phyloP scores from a whole-genome alignment of 2,329 filamentous ascomycete genomes.

The Curvularia hawaiiensis region DNA sequence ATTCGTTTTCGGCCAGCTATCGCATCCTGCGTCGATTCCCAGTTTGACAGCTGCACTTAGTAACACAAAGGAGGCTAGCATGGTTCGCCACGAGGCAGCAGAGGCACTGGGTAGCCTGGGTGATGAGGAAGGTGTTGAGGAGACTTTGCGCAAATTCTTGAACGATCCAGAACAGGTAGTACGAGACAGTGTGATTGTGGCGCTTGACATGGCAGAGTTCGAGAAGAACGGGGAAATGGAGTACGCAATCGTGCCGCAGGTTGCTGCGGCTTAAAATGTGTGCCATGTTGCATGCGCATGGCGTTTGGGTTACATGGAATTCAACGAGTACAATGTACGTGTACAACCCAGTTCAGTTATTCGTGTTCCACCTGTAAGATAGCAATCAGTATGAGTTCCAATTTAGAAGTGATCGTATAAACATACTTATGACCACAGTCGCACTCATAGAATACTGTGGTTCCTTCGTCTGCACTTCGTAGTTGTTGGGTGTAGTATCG shows the following conservation, averaged over 20 bases:
- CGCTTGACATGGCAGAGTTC: slow-evolving; percentile 96
- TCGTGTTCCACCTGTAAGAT: slow-evolving; percentile 58
- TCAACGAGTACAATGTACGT: slow-evolving; percentile 16
- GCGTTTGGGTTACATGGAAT: slow-evolving; percentile 30
- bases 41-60: slow-evolving; percentile 79
- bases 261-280: slow-evolving; percentile 31
- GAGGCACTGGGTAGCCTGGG: slow-evolving; percentile 94
- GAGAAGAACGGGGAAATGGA: slow-evolving; percentile 88
- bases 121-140: slow-evolving; percentile 91
- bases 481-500: slow-evolving; percentile 85
- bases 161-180: slow-evolving; percentile 93
- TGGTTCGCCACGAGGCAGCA: slow-evolving; percentile 97
- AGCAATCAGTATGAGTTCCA: slow-evolving; percentile 24
- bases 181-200: slow-evolving; percentile 91
- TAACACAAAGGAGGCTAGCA: slow-evolving; percentile 81
- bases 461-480: slow-evolving; percentile 92
- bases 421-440: slow-evolving; percentile 83
- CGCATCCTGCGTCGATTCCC: slow-evolving; percentile 95
- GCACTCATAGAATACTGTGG: slow-evolving; percentile 88
- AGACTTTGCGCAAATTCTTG: slow-evolving; percentile 79
- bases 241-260: slow-evolving; percentile 82
- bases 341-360: slow-evolving; percentile 61
- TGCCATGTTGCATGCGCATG: slow-evolving; percentile 26
- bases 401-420: slow-evolving; percentile 3
- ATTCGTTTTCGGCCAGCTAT: slow-evolving; percentile 96